Evolutionary conservation across 352 stramenopile species (phyloP).

Genomic region (Phytophthora quininea): DNA sequence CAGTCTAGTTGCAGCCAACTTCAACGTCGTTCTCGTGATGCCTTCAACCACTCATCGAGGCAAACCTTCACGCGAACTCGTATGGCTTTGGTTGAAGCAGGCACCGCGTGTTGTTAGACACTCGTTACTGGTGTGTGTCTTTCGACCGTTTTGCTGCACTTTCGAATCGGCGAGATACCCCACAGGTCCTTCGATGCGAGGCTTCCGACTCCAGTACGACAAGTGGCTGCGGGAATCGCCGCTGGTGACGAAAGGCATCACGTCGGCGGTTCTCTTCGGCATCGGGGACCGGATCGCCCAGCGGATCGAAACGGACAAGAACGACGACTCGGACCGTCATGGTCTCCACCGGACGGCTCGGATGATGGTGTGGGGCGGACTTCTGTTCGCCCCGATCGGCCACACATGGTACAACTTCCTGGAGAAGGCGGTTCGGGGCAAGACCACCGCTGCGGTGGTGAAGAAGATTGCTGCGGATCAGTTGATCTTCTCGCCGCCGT

Average conservation of each 20-base stretch:
- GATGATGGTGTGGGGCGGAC: constrained; percentile 88
- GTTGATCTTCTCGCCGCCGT: constrained; percentile 41
- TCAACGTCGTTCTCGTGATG: constrained; percentile 12
- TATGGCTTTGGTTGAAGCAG: neutral
- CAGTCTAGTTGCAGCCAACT: constrained; percentile 9
- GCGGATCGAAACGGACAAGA: constrained; percentile 28
- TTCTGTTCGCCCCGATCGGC: constrained; percentile 86
- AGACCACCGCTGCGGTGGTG: constrained; percentile 17
- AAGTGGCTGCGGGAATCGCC: constrained; percentile 52
- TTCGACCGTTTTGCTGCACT: constrained; percentile 7
- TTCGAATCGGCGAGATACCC: constrained; percentile 13
- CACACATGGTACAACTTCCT: constrained; percentile 92
- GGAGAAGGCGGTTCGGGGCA: constrained; percentile 55
- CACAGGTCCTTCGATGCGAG: constrained; percentile 31
- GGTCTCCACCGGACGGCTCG: constrained; percentile 42
- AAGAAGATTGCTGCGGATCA: constrained; percentile 52
- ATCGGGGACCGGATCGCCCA: constrained; percentile 70
- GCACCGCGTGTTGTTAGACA: neutral
- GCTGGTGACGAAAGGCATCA: constrained; percentile 75
- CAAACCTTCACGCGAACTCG: constrained; percentile 9
- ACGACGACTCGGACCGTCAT: constrained; percentile 13
- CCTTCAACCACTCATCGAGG: constrained; percentile 35
- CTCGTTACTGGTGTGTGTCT: no score
- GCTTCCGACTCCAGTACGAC: constrained; percentile 59
- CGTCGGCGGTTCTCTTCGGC: constrained; percentile 70